These are phyloP conservation scores for Hsuehochloa calcarea DNA, from an alignment of 176 grass and related monocot species.

Conservation along the genomic window DNA sequence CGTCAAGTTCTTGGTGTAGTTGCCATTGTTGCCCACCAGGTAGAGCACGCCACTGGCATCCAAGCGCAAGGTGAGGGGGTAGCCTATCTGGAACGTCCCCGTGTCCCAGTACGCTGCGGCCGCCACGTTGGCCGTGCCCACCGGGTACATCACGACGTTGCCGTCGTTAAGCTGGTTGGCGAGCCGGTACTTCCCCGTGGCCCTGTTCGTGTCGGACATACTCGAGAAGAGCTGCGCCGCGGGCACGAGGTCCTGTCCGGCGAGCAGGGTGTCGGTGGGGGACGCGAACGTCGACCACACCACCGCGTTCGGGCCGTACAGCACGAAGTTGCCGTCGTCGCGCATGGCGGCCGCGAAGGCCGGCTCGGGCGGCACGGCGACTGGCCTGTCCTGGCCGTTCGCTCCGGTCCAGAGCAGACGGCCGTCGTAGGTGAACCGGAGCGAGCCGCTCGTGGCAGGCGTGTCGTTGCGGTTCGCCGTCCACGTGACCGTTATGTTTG, in stretches of 20 bases:
- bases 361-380: constrained; percentile 12
- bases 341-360: constrained; percentile 29
- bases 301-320: constrained; percentile 24
- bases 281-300: constrained; percentile 45
- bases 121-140: constrained; percentile 1
- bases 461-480: constrained; percentile 37
- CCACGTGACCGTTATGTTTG: constrained; percentile 37
- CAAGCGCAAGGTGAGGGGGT: constrained; percentile 29
- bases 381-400: not conserved
- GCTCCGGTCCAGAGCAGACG: constrained; percentile 29
- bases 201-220: not conserved
- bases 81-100: constrained; percentile 36
- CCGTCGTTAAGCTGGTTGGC: constrained; percentile 29
- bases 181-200: constrained; percentile 29
- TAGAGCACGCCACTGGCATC: constrained; percentile 24
- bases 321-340: constrained; percentile 51
- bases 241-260: constrained; percentile 28
- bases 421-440: constrained; percentile 29
- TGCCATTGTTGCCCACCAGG: constrained; percentile 16
- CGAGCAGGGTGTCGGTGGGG: constrained; percentile 43
- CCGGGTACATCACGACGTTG: constrained; percentile 41
- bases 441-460: constrained; percentile 18
- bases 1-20: constrained; percentile 34
- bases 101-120: constrained; percentile 38
- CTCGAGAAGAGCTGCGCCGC: constrained; percentile 32